Evolutionary conservation across 495 filamentous ascomycete genomes (phyloP).

Genomic region (Lophiostoma macrostomum): DNA sequence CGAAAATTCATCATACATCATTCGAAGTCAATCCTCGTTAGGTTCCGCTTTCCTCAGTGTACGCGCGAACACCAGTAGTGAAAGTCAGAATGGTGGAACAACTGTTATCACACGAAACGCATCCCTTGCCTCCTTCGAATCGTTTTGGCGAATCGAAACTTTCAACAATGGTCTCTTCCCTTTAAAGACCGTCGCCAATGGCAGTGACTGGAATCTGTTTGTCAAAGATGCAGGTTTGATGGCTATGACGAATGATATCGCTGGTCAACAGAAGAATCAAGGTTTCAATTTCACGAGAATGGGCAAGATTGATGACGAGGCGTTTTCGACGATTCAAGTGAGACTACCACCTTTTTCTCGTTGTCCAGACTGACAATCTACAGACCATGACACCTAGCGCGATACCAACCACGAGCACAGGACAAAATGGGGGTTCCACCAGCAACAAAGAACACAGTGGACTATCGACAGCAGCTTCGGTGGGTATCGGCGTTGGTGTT

Average conservation of each 20-base stretch:
- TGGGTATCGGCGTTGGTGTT: too few species aligned
- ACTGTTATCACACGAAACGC: not conserved
- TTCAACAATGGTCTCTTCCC: not conserved
- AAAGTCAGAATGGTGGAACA: not conserved
- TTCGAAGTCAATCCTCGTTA: not conserved
- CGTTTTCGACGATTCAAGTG: not conserved
- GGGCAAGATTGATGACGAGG: not conserved
- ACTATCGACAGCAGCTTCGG: too few species aligned
- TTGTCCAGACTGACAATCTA: too few species aligned
- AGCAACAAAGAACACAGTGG: too few species aligned
- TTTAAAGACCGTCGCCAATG: not conserved
- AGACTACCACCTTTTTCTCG: too few species aligned
- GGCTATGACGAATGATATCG: not conserved
- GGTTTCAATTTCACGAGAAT: slow-evolving; percentile 1
- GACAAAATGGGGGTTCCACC: too few species aligned
- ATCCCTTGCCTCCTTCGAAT: not conserved
- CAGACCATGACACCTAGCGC: too few species aligned
- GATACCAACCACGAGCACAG: too few species aligned
- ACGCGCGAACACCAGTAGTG: not conserved
- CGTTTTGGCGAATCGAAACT: not conserved
- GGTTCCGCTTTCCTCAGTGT: not conserved
- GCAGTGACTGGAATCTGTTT: not conserved
- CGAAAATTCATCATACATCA: not conserved
- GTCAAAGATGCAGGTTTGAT: not conserved
- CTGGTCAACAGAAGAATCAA: not conserved